phyloP scores from a whole-genome alignment of 2,329 filamentous ascomycete genomes.

The Alternaria hordeiaustralica region DNA sequence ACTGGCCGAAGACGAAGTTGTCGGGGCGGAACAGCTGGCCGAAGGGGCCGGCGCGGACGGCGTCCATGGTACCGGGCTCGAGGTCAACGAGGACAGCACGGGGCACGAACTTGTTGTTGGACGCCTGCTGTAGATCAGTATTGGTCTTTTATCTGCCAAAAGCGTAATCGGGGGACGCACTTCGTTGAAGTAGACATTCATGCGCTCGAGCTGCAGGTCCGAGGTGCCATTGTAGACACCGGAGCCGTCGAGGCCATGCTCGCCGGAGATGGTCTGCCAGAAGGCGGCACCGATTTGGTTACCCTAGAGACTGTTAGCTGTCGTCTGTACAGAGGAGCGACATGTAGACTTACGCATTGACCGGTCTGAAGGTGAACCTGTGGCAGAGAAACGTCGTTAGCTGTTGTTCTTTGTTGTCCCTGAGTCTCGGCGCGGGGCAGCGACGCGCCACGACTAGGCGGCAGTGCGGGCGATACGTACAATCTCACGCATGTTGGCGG shows the following conservation, averaged over 20 bases:
- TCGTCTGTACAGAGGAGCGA: constrained; percentile 12
- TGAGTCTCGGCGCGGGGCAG: constrained; percentile 51
- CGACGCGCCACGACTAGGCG: constrained; percentile 52
- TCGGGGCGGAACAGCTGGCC: constrained; percentile 99
- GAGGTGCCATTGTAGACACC: constrained; percentile 98
- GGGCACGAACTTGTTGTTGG: constrained; percentile 98
- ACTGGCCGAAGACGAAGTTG: constrained; percentile 99
- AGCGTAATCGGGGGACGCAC: constrained; percentile 53
- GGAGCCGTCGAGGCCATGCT: constrained; percentile 95
- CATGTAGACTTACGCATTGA: constrained; percentile 81
- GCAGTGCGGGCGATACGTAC: constrained; percentile 56
- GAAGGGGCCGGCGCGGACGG: constrained; percentile 96
- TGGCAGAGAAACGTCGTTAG: constrained; percentile 61
- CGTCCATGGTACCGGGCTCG: constrained; percentile 99
- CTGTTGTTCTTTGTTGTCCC: constrained; percentile 55
- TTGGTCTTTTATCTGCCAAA: constrained; percentile 10
- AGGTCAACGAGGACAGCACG: constrained; percentile 99
- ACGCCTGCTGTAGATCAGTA: constrained; percentile 66
- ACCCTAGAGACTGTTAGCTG: constrained; percentile 67
- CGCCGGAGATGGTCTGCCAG: constrained; percentile 73
- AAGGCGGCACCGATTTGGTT: constrained; percentile 99
- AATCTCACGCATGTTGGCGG: constrained; percentile 71
- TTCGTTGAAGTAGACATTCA: constrained; percentile 99
- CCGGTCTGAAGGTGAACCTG: constrained; percentile 99
- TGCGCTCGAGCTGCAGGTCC: constrained; percentile 98